Base-by-base conservation (phyloP, 495 filamentous ascomycete species). In the Aspergillus baeticus region DNA sequence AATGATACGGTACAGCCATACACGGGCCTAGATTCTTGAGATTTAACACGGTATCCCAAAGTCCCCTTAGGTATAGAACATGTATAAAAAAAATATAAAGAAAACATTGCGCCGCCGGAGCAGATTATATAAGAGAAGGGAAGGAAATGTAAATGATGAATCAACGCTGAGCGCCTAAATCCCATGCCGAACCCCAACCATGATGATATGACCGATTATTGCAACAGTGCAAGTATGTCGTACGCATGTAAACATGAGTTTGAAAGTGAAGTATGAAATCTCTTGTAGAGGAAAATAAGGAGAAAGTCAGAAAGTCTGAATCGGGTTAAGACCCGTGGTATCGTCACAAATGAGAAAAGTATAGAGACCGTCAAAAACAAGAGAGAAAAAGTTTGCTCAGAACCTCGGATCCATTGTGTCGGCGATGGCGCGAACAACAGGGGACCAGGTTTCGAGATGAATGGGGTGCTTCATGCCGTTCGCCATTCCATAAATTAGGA, bases 151-250 rank as follows among this genome's bases (percentile, higher is more conserved):
- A 54, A 22, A 33, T 39, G 34, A 22, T 54, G 43, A 22, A 38
- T 14, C 23, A 51, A 39, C 42, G 51, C 29, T 31, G 41, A 49
- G 53, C 58, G 52, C 50, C 46, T 42, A 29, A 45, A 22, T 26
- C 53, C 58, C 33, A 51, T 51, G 35, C 42, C 10, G 41, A 46
- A 45, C 22, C 58, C 58, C 42, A 58, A 33, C 53, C 44, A 42
- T 47, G 41, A 36, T 13, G 37, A 60, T 18, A 55, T 56, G 49
- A 55, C 52, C 52, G 39, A 60, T 52, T 60, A 60, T 37, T 49
- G 35, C 23, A 22, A 10, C 11, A 20, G 37, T 33, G 39, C 38
- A 26, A 58, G 41, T 38, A 60, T 48, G 37, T 62, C 55, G 22
- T 62, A 47, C 45, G 35, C 48, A 43, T 47, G 39, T 41, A 48